A percentile compares a stretch with the other conserved stretches of the same genome.
Evolutionary conservation across 176 grass and related monocot genomes (phyloP).

Genomic region (Paspalum notatum): DNA sequence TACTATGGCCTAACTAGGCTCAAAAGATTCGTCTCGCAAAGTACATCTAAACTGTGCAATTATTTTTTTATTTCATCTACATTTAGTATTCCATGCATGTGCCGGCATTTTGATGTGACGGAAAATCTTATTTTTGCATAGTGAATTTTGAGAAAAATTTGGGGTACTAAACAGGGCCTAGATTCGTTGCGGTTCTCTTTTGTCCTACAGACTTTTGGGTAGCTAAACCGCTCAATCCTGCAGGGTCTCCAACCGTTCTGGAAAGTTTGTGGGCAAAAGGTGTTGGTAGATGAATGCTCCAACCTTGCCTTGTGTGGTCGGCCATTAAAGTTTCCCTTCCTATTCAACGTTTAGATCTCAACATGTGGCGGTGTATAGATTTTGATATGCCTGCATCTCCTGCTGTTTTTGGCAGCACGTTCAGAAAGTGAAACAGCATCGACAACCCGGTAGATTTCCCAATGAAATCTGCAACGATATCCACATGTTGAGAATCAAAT

Average conservation of each 20-base stretch:
- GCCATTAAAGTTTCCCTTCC: neutral
- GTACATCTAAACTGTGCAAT: too few relatives aligned
- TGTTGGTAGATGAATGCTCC: neutral
- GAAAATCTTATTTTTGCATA: too few relatives aligned
- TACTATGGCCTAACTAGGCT: too few relatives aligned
- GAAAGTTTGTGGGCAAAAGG: neutral
- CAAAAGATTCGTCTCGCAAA: too few relatives aligned
- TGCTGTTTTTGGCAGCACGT: constrained; percentile 12
- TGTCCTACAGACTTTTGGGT: neutral
- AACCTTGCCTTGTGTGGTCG: constrained; percentile 23
- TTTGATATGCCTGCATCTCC: constrained; percentile 22
- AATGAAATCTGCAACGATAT: constrained; percentile 27
- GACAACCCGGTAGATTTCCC: constrained; percentile 22
- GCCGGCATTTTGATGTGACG: too few relatives aligned
- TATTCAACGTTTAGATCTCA: constrained; percentile 7
- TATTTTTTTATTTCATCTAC: too few relatives aligned
- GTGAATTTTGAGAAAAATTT: too few relatives aligned
- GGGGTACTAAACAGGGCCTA: too few relatives aligned
- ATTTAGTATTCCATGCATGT: too few relatives aligned
- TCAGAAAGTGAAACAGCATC: constrained; percentile 35
- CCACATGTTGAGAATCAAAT: constrained; percentile 34
- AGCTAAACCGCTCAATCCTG: neutral
- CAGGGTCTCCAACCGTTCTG: neutral
- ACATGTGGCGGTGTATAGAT: neutral
- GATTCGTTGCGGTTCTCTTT: constrained; percentile 13